Base-by-base conservation (phyloP, 495 filamentous ascomycete species). In the Tuber magnatum region DNA sequence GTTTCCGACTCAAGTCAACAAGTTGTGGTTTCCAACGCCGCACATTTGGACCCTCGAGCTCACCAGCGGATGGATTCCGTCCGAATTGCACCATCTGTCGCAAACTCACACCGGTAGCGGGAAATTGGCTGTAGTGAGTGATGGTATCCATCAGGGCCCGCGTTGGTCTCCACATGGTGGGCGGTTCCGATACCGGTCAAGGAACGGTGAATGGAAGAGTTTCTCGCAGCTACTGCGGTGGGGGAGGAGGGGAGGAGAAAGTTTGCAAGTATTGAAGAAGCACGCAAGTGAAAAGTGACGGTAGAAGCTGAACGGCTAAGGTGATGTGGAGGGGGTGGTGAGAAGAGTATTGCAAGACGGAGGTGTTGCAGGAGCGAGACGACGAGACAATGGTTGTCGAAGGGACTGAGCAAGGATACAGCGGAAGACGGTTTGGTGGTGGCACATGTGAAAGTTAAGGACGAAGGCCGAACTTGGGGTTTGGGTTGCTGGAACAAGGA, bases 81-180 rank as follows among this genome's bases (percentile, higher is more conserved):
- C 96, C 96, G 85, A 98, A 99, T 84, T 98, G 95, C 70, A 99
- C 95, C 95, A 98, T 98, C 87, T 99, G 95, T 83, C 95, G 88
- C 83, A 99, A 86, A 81, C 93, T 97, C 80, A 97, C 94, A 77
- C 95, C 95, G 56, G 96, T 99, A 75, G 95, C 95, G 75, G 96
- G 96, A 85, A 98, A 98, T 86, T 89, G 91, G 83, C 93, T 92
- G 88, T 97, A 97, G 87, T 97, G 94, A 84, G 92, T 93, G 92
- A 99, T 99, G 89, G 92, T 97, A 79, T 97, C 91, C 93, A 97
- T 94, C 91, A 99, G 84, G 85, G 88, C 86, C 85, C 95, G 92
- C 72, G 92, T 91, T 84, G 88, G 89, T 87, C 91, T 97, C 94
- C 94, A 97, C 86, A 83, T 83, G 75, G 24, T 42, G 56, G 56